phyloP scores from a whole-genome alignment of 371 early-diverging fungal genomes.

The Saksenaea vasiformis region DNA sequence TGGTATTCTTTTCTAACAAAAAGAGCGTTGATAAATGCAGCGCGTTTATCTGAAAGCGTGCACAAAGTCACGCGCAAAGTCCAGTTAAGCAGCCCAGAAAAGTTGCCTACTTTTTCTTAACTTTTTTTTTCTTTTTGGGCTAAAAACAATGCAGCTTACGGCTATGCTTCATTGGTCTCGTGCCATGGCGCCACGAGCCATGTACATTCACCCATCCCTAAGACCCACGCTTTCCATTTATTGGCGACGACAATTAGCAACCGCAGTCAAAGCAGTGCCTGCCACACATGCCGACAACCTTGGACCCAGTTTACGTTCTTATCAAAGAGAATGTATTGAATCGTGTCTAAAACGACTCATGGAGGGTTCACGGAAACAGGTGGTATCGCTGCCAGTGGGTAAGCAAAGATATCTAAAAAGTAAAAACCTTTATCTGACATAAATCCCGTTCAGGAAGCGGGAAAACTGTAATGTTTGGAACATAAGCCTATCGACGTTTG shows the following conservation, averaged over 20 bases:
- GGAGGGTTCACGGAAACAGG: conserved; percentile 66
- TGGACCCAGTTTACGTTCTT: conserved; percentile 21
- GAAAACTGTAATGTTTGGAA: conserved; percentile 67
- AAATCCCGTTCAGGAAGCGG: conserved; percentile 81
- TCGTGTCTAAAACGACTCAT: conserved; percentile 48
- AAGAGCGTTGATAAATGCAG: too few relatives aligned
- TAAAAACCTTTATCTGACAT: too few relatives aligned
- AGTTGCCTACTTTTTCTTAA: neutral
- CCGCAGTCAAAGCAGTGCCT: neutral
- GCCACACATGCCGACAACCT: neutral
- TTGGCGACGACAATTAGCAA: neutral
- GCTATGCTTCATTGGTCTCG: neutral
- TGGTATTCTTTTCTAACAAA: too few relatives aligned
- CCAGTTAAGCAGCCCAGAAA: too few relatives aligned
- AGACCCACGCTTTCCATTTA: neutral
- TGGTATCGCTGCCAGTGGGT: conserved; percentile 83
- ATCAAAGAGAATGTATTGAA: conserved; percentile 85
- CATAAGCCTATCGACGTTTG: neutral
- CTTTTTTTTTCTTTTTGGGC: neutral
- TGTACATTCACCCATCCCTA: neutral
- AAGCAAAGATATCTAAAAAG: conserved; percentile 10
- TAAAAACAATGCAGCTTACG: neutral
- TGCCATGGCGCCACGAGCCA: neutral
- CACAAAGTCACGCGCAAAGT: too few relatives aligned
- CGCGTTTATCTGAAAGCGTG: too few relatives aligned